Percentiles rank a stretch among this genome's conserved stretches.
Conservation (phyloP, 176 grass and related monocot genomes). For the Carex pumila region DNA sequence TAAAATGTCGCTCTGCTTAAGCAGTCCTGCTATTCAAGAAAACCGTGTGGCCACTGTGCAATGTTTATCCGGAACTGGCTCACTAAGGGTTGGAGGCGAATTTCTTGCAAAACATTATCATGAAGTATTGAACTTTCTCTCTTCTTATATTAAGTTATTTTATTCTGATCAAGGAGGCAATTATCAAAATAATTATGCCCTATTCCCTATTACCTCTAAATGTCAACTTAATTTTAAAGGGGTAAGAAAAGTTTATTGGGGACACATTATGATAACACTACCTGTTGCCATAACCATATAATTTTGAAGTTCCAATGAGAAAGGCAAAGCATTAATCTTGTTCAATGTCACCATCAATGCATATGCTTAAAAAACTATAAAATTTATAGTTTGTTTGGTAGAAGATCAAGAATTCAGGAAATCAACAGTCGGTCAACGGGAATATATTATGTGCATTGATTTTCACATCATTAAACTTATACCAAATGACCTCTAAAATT, state of each 20-base stretch:
- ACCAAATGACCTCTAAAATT: neutral
- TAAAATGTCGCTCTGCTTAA: neutral
- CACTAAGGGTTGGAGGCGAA: conserved; percentile 80
- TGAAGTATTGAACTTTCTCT: conserved; percentile 40
- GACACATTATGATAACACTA: neutral
- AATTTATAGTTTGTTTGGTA: neutral
- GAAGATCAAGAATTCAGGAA: neutral
- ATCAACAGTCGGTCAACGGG: neutral
- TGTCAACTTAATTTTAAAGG: neutral
- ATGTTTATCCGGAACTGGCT: conserved; percentile 92
- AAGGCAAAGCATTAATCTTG: conserved; percentile 4
- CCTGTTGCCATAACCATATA: neutral
- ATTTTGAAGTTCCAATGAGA: neutral
- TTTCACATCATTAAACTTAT: neutral
- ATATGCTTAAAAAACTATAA: neutral
- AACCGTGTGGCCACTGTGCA: conserved; percentile 84
- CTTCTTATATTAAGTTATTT: neutral
- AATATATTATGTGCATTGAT: neutral
- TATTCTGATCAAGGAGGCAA: neutral
- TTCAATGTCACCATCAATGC: neutral
- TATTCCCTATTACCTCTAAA: neutral
- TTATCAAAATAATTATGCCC: neutral
- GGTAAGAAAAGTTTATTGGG: neutral
- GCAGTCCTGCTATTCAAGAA: conserved; percentile 78
- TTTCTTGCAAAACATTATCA: conserved; percentile 96